Evolutionary conservation across 352 stramenopile species (phyloP).

Genomic region (Pythium grandisporangium): DNA sequence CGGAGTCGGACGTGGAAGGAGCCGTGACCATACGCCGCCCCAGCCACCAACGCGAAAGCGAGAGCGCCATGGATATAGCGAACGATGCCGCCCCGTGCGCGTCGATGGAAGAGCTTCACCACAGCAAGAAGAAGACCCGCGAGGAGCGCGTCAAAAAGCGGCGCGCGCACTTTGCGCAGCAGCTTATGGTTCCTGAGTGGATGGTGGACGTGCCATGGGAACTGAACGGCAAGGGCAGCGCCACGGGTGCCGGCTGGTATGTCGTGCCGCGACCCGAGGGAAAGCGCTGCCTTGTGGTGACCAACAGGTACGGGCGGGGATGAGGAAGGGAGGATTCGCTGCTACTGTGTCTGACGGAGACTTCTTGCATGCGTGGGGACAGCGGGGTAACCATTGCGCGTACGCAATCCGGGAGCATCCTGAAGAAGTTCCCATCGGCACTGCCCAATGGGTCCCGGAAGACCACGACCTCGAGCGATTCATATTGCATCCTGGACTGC

Average conservation of each 20-base stretch:
- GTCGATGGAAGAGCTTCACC: slow-evolving; percentile 25
- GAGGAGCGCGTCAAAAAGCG: slow-evolving; percentile 72
- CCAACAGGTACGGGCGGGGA: slow-evolving; percentile 46
- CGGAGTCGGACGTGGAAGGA: slow-evolving; percentile 12
- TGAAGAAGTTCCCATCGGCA: slow-evolving; percentile 83
- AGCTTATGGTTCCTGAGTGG: slow-evolving; percentile 88
- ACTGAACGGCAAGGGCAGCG: slow-evolving; percentile 70
- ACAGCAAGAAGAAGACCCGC: slow-evolving; percentile 48
- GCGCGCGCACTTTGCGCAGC: slow-evolving; percentile 63
- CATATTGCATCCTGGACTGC: slow-evolving; percentile 88
- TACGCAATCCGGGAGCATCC: slow-evolving; percentile 61
- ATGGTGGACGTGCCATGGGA: slow-evolving; percentile 78
- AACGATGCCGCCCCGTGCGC: too few relatives aligned
- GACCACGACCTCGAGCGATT: slow-evolving; percentile 54
- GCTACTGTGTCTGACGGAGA: not conserved
- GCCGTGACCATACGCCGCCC: slow-evolving; percentile 12
- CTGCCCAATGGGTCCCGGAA: slow-evolving; percentile 77
- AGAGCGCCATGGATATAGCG: too few relatives aligned
- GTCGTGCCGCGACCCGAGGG: slow-evolving; percentile 88
- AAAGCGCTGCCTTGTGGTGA: slow-evolving; percentile 85
- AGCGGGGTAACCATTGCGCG: slow-evolving; percentile 76
- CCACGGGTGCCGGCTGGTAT: slow-evolving; percentile 79
- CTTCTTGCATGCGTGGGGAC: not conserved
- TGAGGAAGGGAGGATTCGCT: not conserved
- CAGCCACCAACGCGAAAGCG: not conserved